Base-by-base conservation (phyloP, 768 basidiomycete species). In the Russula sp. region DNA sequence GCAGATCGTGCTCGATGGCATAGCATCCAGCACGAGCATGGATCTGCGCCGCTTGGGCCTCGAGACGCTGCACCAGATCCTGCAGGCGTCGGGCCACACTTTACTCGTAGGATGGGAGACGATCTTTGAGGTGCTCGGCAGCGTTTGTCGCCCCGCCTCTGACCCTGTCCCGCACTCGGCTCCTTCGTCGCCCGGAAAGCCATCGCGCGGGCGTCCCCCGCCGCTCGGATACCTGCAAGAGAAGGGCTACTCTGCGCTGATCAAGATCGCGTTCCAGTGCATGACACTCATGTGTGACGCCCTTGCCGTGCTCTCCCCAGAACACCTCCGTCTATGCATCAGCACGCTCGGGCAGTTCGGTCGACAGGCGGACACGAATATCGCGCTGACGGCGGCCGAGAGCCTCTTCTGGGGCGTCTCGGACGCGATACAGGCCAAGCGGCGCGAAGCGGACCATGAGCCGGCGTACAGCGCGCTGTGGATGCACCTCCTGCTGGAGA, bases 361-460 rank as follows among this genome's bases (percentile, higher is more conserved):
- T 8, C 82, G 87, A 18, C 96, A 98, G 69, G 81, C 85, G 0
- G 97, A 98, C 66, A 95, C 96, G 43, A 99, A 99, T 68, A 96
- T 99, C 59, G 91, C 94, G 1, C 75, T 99, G 58, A 96, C 96
- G 1, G 92, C 93, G 0, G 93, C 95, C 0, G 93, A 93, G 61
- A 93, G 92, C 57, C 75, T 98, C 3, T 77, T 99, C 5, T 98
- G 96, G 96, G 88, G 90, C 63, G 91, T 99, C 0, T 97, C 95
- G 0, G 96, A 99, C 70, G 89, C 92, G 1, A 91, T 98, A 38
- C 93, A 96, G 69, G 83, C 87, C 7, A 89, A 91, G 70, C 81
- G 90, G 22, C 86, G 86, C 66, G 80, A 79, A 47, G 73, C 69
- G 42, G 82, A 83, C 59, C 82, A 84, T 65, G 86, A 80, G 54